Percentiles rank a stretch among this genome's conserved stretches.
Conservation (phyloP, 306 rosid species). For the Cicer pinnatifidum region DNA sequence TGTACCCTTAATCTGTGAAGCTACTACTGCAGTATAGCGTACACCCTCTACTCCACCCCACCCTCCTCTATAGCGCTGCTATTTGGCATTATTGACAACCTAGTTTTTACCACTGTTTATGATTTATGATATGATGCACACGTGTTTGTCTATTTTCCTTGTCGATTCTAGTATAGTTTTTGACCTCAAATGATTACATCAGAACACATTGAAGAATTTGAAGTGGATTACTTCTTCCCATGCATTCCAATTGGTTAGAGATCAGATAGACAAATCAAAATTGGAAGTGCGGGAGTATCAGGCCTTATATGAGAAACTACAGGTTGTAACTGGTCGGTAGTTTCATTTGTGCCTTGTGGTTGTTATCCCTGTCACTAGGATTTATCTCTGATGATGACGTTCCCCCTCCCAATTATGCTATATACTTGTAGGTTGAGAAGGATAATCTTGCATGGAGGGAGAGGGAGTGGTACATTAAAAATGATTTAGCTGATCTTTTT, state of each 20-base stretch:
- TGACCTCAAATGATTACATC: conserved; percentile 48
- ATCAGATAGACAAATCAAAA: conserved; percentile 78
- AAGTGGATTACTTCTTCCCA: conserved; percentile 71
- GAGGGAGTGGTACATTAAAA: conserved; percentile 79
- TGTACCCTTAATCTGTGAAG: not conserved
- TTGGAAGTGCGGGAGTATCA: conserved; percentile 69
- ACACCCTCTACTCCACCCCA: not conserved
- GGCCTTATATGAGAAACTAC: conserved; percentile 80
- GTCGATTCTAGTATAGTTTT: conserved; percentile 20
- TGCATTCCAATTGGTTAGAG: conserved; percentile 70
- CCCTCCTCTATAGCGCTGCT: not conserved
- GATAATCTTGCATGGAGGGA: conserved; percentile 88
- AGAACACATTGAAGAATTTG: conserved; percentile 81
- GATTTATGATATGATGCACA: conserved; percentile 21
- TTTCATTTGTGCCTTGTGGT: conserved; percentile 59
- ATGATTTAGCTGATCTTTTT: conserved; percentile 71
- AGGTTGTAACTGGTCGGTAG: conserved; percentile 97
- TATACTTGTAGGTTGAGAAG: conserved; percentile 79
- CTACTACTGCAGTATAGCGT: not conserved
- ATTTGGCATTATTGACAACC: not conserved
- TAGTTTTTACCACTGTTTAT: conserved; percentile 12
- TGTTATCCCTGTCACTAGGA: conserved; percentile 34
- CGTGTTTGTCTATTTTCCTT: conserved; percentile 12
- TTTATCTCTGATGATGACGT: conserved; percentile 46
- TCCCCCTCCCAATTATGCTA: conserved; percentile 19